Evolutionary conservation across 2,329 filamentous ascomycete genomes (phyloP).

Genomic region (Pyrenophora seminiperda): DNA sequence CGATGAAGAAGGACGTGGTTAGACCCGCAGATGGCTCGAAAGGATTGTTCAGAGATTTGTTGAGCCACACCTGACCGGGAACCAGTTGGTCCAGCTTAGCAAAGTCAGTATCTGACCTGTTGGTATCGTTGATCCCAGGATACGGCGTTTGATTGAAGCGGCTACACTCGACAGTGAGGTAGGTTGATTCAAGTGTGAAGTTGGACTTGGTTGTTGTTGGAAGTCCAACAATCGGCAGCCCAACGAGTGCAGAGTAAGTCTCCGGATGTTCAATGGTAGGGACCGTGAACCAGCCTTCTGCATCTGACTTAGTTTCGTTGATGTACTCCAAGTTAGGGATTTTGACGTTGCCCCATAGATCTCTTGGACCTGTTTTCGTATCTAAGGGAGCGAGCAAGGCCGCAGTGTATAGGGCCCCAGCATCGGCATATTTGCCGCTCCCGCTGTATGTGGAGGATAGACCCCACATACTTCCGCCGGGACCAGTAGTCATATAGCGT

Average conservation of each 20-base stretch:
- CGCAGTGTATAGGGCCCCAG: conserved; percentile 32
- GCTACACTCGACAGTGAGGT: conserved; percentile 27
- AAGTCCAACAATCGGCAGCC: conserved; percentile 35
- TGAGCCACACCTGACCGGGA: conserved; percentile 26
- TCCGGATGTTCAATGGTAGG: conserved; percentile 23
- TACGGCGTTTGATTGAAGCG: conserved; percentile 18
- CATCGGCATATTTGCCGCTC: conserved; percentile 26
- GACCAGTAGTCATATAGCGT: conserved; percentile 39
- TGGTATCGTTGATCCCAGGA: conserved; percentile 2
- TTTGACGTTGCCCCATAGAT: conserved; percentile 46
- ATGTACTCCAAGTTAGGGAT: conserved; percentile 32
- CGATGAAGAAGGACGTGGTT: conserved; percentile 30
- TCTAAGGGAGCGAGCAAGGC: conserved; percentile 29
- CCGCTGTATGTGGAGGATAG: conserved; percentile 19
- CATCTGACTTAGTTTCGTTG: conserved; percentile 9
- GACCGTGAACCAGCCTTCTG: conserved; percentile 32
- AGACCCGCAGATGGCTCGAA: conserved; percentile 11
- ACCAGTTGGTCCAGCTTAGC: conserved; percentile 23
- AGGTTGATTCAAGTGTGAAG: conserved; percentile 31
- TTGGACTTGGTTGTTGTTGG: conserved; percentile 5
- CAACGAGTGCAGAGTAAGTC: conserved; percentile 37
- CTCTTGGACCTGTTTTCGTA: conserved; percentile 31
- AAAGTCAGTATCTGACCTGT: conserved; percentile 10
- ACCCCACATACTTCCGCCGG: conserved; percentile 22
- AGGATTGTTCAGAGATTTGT: conserved; percentile 23